Conservation (phyloP, 371 early-diverging fungal genomes). For the Nematocida displodere region DNA sequence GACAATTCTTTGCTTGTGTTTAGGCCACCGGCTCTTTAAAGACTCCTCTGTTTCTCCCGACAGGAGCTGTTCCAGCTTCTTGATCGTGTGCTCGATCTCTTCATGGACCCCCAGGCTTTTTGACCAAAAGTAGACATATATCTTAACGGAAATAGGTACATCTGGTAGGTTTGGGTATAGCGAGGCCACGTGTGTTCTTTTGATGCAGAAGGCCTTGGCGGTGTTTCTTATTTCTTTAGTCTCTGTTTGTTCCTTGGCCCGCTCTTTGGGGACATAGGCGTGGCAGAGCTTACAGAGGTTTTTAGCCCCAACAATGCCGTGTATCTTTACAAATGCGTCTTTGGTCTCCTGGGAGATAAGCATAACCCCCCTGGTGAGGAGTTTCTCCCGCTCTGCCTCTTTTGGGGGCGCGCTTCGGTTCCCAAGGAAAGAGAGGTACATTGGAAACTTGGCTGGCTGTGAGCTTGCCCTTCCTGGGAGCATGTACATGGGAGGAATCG, state of each 20-base stretch:
- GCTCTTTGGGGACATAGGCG: conserved; percentile 20
- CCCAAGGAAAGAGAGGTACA: no score
- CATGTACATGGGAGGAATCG: neutral
- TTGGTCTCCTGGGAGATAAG: neutral
- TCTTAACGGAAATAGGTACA: neutral
- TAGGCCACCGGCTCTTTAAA: neutral
- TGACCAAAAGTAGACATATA: conserved; percentile 31
- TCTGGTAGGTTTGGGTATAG: neutral
- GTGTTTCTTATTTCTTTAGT: neutral
- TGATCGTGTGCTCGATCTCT: neutral
- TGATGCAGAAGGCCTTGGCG: conserved; percentile 10
- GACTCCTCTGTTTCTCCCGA: neutral
- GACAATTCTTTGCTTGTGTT: conserved; percentile 6
- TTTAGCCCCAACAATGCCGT: neutral
- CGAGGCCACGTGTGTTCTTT: neutral
- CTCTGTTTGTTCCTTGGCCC: conserved; percentile 30
- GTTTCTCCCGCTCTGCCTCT: neutral
- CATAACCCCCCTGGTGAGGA: neutral
- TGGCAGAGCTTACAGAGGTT: conserved; percentile 10
- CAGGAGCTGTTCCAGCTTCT: neutral
- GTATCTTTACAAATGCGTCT: conserved; percentile 5
- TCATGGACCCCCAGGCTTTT: conserved; percentile 6
- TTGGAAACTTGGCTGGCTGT: neutral
- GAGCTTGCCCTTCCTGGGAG: neutral
- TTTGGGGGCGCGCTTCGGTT: neutral